Percentiles rank a stretch among this genome's conserved stretches.
These are phyloP conservation scores for Striga hermonthica DNA, from an alignment of 305 asterid species.

Conservation along the genomic window DNA sequence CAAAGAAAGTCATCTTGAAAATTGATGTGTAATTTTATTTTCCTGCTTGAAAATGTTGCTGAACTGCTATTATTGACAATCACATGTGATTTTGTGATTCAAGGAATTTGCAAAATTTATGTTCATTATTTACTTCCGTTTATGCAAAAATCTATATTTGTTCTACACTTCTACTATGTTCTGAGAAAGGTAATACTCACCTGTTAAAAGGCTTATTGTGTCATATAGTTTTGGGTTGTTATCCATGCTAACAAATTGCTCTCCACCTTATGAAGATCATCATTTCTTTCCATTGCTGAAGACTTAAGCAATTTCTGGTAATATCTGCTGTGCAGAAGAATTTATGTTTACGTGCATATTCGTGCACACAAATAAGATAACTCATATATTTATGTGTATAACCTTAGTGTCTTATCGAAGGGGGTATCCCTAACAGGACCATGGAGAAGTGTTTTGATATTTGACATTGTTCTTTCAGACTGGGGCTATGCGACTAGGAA, in stretches of 20 bases:
- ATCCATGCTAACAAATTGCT: slow-evolving; percentile 5
- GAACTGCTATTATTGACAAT: slow-evolving; percentile 17
- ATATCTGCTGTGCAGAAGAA: background rate
- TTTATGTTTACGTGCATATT: background rate
- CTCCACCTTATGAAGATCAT: background rate
- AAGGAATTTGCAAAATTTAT: background rate
- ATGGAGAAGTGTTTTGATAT: slow-evolving; percentile 15
- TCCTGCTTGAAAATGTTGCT: slow-evolving; percentile 21
- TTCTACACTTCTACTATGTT: background rate
- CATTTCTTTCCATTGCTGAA: slow-evolving; percentile 7
- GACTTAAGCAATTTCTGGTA: slow-evolving; percentile 8
- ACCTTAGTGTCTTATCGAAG: background rate
- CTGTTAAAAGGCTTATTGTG: background rate
- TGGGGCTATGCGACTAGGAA: slow-evolving; percentile 78
- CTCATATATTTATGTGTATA: background rate
- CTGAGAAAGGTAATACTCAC: background rate
- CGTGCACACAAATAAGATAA: background rate
- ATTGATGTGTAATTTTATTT: slow-evolving; percentile 17
- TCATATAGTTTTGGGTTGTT: slow-evolving; percentile 10
- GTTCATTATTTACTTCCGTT: background rate
- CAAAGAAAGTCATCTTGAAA: slow-evolving; percentile 11
- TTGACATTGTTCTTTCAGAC: slow-evolving; percentile 42
- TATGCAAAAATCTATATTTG: background rate
- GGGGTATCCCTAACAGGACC: slow-evolving; percentile 8
- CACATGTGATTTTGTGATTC: background rate